Evolutionary conservation across 345 rosid species (phyloP), one percentile per base, ranked within the genome.

Genomic region (Gossypium mustelinum): DNA sequence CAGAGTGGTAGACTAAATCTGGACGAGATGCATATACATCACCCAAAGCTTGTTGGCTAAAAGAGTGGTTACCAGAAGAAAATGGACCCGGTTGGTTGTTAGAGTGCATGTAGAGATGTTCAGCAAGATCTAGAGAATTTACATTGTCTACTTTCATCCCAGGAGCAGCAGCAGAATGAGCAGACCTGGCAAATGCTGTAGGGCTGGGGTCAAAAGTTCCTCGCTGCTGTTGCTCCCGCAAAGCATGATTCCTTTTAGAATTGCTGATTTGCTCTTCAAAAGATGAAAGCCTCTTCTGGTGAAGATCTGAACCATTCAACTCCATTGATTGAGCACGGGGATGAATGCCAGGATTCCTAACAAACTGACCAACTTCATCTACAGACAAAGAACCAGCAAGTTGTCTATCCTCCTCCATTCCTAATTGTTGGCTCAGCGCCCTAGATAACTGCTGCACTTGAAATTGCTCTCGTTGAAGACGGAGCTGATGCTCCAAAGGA

Each of bases 371-470:
- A 56, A 54, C 44, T 52, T 80, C 87, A 67, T 85, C 81, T 56
- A 75, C 76, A 41, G 79, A 71, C 82, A 75, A 78, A 25, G 72
- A 73, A 11, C 73, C 71, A 72, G 59, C 22, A 7, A 67, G 29
- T 18, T 11, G 79, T 8, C 79, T 77, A 54, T 78, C 82, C 68
- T 62, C 75, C 13, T 85, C 84, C 74, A 74, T 74, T 55, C 80
- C 83, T 20, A 79, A 70, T 48, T 74, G 82, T 72, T 77, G 82
- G 66, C 76, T 78, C 72, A 79, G 54, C 57, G 79, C 81, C 78
- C 74, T 29, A 50, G 85, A 79, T 58, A 83, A 77, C 44, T 80
- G 81, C 9, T 56, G 82, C 3, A 81, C 87, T 57, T 77, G 85
- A 57, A 82, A 66, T 57, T 76, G 85, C 55, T 82, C 85, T 73